These are phyloP conservation scores for Helotiales sp. DNA, from an alignment of 2,329 filamentous ascomycete genomes.

Conservation along the genomic window DNA sequence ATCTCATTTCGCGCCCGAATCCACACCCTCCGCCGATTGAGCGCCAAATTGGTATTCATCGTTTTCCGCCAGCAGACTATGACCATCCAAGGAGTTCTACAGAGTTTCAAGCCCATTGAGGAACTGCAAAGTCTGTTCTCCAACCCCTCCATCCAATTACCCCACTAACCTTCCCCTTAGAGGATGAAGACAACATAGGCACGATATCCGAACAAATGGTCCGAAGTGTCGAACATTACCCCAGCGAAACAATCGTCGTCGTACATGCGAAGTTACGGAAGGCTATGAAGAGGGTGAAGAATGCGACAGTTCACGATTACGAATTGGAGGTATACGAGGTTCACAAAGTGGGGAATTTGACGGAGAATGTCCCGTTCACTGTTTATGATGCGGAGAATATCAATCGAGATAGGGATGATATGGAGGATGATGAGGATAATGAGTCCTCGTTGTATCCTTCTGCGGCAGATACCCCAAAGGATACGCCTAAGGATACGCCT, in stretches of 20 bases:
- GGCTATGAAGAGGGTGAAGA: constrained; percentile 75
- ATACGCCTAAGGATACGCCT: constrained; percentile 8
- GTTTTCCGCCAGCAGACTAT: constrained; percentile 83
- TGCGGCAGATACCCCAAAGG: constrained; percentile 10
- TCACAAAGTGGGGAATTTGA: constrained; percentile 65
- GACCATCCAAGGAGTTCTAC: constrained; percentile 83
- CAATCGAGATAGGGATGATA: constrained; percentile 59
- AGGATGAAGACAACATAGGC: constrained; percentile 47
- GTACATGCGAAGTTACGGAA: constrained; percentile 75
- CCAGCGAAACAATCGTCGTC: constrained; percentile 77
- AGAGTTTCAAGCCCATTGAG: constrained; percentile 34
- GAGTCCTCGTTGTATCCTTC: constrained; percentile 21
- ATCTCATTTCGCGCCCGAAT: constrained; percentile 69
- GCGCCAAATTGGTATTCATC: constrained; percentile 81
- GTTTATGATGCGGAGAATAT: constrained; percentile 72
- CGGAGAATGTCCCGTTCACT: constrained; percentile 69
- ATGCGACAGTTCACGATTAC: constrained; percentile 75
- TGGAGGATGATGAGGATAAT: constrained; percentile 54
- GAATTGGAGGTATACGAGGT: constrained; percentile 74
- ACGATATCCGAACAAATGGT: constrained; percentile 75
- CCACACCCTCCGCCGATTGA: constrained; percentile 81
- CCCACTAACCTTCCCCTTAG: constrained; percentile 20
- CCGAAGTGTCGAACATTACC: constrained; percentile 84
- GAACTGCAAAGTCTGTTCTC: constrained; percentile 30
- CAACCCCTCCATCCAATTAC: background rate